phyloP scores from a whole-genome alignment of 805 yeast species.

The Metschnikowia arizonensis region DNA sequence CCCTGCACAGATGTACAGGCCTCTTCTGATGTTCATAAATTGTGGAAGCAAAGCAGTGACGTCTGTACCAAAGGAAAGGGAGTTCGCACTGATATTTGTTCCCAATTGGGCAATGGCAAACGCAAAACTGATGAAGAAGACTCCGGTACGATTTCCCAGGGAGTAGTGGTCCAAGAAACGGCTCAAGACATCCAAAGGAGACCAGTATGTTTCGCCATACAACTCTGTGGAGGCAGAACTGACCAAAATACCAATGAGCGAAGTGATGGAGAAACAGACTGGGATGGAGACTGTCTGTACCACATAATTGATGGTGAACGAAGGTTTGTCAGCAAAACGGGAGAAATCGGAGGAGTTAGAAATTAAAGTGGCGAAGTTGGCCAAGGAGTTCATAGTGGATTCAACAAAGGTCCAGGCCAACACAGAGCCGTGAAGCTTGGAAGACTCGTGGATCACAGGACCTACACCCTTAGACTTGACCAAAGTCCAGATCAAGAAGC shows the following conservation, averaged over 20 bases:
- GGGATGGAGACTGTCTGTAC: constrained; percentile 64
- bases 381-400: constrained; percentile 73
- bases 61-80: constrained; percentile 70
- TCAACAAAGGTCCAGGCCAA: constrained; percentile 81
- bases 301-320: constrained; percentile 36
- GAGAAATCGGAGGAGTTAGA: constrained; percentile 88
- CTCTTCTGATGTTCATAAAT: constrained; percentile 71
- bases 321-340: constrained; percentile 60
- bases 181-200: constrained; percentile 73
- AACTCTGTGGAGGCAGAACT: constrained; percentile 70
- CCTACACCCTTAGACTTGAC: constrained; percentile 80
- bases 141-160: constrained; percentile 72
- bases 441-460: constrained; percentile 55
- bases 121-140: constrained; percentile 64
- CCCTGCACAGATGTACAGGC: constrained; percentile 71
- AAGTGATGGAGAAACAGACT: constrained; percentile 70
- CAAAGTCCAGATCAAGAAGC: constrained; percentile 79
- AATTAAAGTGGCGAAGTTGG: constrained; percentile 86
- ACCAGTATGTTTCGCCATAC: constrained; percentile 74
- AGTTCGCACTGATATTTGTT: constrained; percentile 70
- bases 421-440: constrained; percentile 51
- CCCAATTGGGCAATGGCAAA: constrained; percentile 77
- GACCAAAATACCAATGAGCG: constrained; percentile 79
- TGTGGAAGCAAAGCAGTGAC: constrained; percentile 63
- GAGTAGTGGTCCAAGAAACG: constrained; percentile 50